Base-by-base conservation (phyloP, 768 basidiomycete species). In the Gautieria morchelliformis region DNA sequence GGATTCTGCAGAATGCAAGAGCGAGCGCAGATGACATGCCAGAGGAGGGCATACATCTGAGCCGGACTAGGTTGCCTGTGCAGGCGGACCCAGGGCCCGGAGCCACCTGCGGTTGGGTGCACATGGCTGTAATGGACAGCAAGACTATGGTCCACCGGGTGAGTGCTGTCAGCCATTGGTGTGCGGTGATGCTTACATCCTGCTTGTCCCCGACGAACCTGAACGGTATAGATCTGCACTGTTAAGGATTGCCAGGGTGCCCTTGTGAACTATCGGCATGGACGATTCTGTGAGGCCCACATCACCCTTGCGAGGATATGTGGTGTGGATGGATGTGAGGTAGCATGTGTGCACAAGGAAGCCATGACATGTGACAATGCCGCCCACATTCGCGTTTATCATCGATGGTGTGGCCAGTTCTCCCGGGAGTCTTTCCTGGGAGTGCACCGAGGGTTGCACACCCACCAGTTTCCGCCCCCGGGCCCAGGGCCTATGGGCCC, bases 51-150 rank as follows among this genome's bases (percentile, higher is more conserved):
- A n/a, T n/a, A n/a, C n/a, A n/a, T n/a, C n/a, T n/a, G 39, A 40
- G 17, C 39, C 17, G 17, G 39, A 40, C 39, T n/a, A n/a, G n/a
- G n/a, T n/a, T n/a, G n/a, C n/a, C n/a, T n/a, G n/a, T 9, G 39
- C 39, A 40, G 39, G 39, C 39, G 17, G 39, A 9, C 39, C 39
- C 39, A 9, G 9, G 9, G 17, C 9, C 9, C 17, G 39, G 39
- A 40, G 17, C 39, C 17, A 9, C 39, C 39, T 17, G 39, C 17
- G 39, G 17, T 40, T 64, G 65, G 49, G 63, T 69, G n/a, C 62
- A 66, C 0, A 49, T 68, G 56, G 69, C 68, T 20, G 68, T 70
- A 0, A 70, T 71, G 68, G 70, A n/a, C n/a, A n/a, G n/a, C n/a
- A n/a, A n/a, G n/a, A n/a, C n/a, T n/a, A n/a, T n/a, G n/a, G n/a